Evolutionary conservation across 2,329 filamentous ascomycete genomes (phyloP).

Genomic region (Colletotrichum scovillei): DNA sequence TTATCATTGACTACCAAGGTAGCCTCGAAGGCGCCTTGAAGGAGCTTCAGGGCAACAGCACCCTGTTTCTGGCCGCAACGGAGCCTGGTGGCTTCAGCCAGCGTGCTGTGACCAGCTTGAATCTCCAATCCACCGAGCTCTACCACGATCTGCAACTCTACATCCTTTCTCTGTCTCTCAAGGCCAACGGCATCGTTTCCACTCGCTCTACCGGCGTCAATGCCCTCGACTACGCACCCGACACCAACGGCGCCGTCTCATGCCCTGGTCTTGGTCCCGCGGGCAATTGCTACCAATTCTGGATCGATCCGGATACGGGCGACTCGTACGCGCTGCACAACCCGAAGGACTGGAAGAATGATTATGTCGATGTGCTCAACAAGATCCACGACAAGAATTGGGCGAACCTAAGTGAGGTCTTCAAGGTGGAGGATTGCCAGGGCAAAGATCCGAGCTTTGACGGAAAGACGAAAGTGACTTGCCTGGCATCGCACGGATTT

Average conservation of each 20-base stretch:
- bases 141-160: conserved; percentile 40
- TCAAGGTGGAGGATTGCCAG: conserved; percentile 40
- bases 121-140: conserved; percentile 38
- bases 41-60: conserved; percentile 38
- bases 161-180: conserved; percentile 38
- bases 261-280: conserved; percentile 25
- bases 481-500: conserved; percentile 39
- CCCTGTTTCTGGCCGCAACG: conserved; percentile 37
- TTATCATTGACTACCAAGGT: conserved; percentile 41
- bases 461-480: conserved; percentile 36
- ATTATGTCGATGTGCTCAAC: conserved; percentile 37
- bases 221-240: conserved; percentile 37
- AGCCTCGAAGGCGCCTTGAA: conserved; percentile 37
- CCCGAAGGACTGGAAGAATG: conserved; percentile 38
- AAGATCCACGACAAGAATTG: conserved; percentile 40
- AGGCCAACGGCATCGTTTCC: conserved; percentile 39
- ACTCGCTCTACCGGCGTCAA: conserved; percentile 38
- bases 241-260: conserved; percentile 26
- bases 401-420: conserved; percentile 40
- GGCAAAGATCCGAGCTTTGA: conserved; percentile 39
- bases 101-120: conserved; percentile 40
- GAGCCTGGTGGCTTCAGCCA: conserved; percentile 40
- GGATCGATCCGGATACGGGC: conserved; percentile 36
- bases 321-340: conserved; percentile 42
- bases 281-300: conserved; percentile 39